A percentile compares a stretch with the other conserved stretches of the same genome.
Conservation (phyloP, 768 basidiomycete species). For the Boletellus sp. region DNA sequence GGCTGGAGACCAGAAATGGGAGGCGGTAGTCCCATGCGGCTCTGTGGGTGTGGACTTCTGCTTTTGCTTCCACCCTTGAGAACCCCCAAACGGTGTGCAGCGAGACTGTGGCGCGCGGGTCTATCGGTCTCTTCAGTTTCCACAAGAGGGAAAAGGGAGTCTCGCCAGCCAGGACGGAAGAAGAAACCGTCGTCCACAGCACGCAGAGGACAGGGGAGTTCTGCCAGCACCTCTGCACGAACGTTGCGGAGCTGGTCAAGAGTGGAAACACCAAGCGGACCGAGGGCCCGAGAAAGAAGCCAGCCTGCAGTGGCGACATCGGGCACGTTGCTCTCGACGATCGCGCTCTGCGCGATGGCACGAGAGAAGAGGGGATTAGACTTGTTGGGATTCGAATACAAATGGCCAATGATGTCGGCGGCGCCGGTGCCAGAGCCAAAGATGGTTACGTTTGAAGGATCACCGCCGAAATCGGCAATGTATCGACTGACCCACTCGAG, state of each 20-base stretch:
- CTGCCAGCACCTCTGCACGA: constrained; percentile 53
- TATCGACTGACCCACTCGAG: constrained; percentile 60
- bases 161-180: constrained; percentile 59
- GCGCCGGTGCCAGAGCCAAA: constrained; percentile 42
- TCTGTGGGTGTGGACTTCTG: constrained; percentile 28
- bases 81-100: constrained; percentile 24
- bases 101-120: constrained; percentile 11
- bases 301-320: constrained; percentile 59
- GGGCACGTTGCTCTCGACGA: constrained; percentile 60
- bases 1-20: constrained; percentile 46
- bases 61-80: constrained; percentile 23
- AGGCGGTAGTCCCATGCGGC: constrained; percentile 7
- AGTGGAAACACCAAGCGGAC: constrained; percentile 47
- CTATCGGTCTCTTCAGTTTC: constrained; percentile 19
- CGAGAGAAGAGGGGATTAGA: constrained; percentile 61
- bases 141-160: constrained; percentile 35
- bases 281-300: constrained; percentile 63
- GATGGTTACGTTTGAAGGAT: constrained; percentile 46
- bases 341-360: constrained; percentile 70
- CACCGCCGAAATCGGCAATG: constrained; percentile 65
- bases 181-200: constrained; percentile 69
- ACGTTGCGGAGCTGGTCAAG: constrained; percentile 63
- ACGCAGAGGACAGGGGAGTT: constrained; percentile 47
- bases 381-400: constrained; percentile 63
- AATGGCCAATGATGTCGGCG: constrained; percentile 56